Conservation (phyloP, 805 yeast genomes). For the Ogataea trehaloabstinens region DNA sequence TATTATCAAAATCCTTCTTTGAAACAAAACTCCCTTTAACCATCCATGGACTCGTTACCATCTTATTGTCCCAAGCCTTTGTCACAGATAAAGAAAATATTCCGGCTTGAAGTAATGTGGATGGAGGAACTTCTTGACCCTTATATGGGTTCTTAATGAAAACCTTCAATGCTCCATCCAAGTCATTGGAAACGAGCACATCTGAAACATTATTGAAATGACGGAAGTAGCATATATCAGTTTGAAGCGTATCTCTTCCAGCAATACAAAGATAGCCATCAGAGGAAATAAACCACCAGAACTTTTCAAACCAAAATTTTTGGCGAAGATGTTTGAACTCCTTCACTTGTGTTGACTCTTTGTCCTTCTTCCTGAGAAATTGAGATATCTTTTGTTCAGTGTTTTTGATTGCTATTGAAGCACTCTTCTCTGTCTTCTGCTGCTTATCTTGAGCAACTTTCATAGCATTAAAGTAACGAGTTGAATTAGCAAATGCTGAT, state of each 20-base stretch:
- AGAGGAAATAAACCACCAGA: conserved; percentile 87
- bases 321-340: conserved; percentile 59
- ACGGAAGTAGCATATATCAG: conserved; percentile 75
- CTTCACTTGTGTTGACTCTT: conserved; percentile 48
- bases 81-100: conserved; percentile 77
- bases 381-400: conserved; percentile 75
- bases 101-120: conserved; percentile 88
- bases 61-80: conserved; percentile 86
- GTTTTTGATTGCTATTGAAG: conserved; percentile 73
- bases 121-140: conserved; percentile 74
- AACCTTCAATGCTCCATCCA: conserved; percentile 71
- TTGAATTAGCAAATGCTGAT: conserved; percentile 87
- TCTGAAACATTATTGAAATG: conserved; percentile 72
- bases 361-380: conserved; percentile 65
- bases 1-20: conserved; percentile 60
- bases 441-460: conserved; percentile 77
- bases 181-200: conserved; percentile 68
- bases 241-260: conserved; percentile 79
- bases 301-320: conserved; percentile 91
- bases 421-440: conserved; percentile 72
- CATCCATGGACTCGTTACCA: conserved; percentile 83
- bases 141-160: conserved; percentile 77
- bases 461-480: conserved; percentile 73
- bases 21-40: conserved; percentile 67
- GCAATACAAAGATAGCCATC: conserved; percentile 86